A percentile compares a stretch with the other conserved stretches of the same genome.
Evolutionary conservation across 148 eudicot species (phyloP).

Genomic region (Chenopodium suecicum): DNA sequence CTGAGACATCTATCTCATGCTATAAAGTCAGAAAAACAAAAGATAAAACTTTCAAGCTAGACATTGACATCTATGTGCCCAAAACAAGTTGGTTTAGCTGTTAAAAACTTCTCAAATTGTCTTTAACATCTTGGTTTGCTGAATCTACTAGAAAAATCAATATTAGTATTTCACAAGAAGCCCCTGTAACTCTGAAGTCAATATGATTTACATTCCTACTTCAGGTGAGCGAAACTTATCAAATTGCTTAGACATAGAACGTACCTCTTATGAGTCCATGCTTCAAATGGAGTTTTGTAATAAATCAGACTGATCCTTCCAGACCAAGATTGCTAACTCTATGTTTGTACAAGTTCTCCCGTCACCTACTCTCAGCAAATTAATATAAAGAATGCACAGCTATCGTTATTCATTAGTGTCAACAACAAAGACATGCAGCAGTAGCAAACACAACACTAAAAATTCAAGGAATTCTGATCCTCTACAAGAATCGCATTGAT

Average conservation of each 20-base stretch:
- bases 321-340: background rate
- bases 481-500: background rate
- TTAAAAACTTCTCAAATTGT: background rate
- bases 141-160: background rate
- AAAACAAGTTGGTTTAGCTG: background rate
- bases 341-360: slow-evolving; percentile 23
- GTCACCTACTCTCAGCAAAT: slow-evolving; percentile 20
- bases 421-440: background rate
- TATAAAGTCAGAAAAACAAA: background rate
- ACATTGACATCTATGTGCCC: background rate
- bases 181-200: background rate
- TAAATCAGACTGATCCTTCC: background rate
- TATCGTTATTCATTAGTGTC: background rate
- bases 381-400: background rate
- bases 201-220: background rate
- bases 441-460: slow-evolving; percentile 7
- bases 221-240: background rate
- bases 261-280: slow-evolving; percentile 10
- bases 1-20: background rate
- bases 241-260: background rate
- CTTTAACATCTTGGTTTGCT: background rate
- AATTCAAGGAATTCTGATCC: background rate
- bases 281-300: background rate
- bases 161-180: background rate
- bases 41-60: background rate